Evolutionary conservation across 257 asterid genomes (phyloP).

Genomic region (Coffea eugenioides): DNA sequence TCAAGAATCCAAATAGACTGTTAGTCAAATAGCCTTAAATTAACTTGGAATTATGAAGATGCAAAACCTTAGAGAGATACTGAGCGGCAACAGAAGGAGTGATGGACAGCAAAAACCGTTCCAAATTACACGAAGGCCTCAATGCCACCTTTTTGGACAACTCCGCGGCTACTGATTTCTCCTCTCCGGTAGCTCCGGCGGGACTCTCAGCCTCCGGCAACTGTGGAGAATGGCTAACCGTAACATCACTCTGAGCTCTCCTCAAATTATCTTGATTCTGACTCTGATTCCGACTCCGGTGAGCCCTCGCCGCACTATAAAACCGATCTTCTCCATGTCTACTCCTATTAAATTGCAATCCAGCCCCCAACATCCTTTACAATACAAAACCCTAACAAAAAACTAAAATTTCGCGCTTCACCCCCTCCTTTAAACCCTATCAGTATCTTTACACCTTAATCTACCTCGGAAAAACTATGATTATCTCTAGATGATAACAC

Average conservation of each 20-base stretch:
- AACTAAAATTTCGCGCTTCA: background rate
- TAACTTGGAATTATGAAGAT: background rate
- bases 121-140: constrained; percentile 59
- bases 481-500: too few relatives aligned
- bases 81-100: constrained; percentile 79
- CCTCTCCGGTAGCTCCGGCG: constrained; percentile 36
- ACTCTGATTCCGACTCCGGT: constrained; percentile 40
- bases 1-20: background rate
- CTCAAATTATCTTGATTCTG: constrained; percentile 46
- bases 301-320: constrained; percentile 75
- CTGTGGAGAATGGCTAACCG: constrained; percentile 20
- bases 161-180: constrained; percentile 28
- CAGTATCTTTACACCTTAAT: constrained; percentile 2
- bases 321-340: constrained; percentile 80
- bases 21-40: background rate
- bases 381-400: constrained; percentile 27
- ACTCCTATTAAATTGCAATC: constrained; percentile 82
- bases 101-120: constrained; percentile 70
- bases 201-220: constrained; percentile 28
- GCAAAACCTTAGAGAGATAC: constrained; percentile 63
- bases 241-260: constrained; percentile 73
- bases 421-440: constrained; percentile 11
- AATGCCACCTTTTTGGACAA: constrained; percentile 16
- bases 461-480: background rate
- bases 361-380: constrained; percentile 74